Evolutionary conservation across 371 early-diverging fungal species (phyloP), one percentile per base, ranked within the genome.

Genomic region (Batrachochytrium dendrobatidis): DNA sequence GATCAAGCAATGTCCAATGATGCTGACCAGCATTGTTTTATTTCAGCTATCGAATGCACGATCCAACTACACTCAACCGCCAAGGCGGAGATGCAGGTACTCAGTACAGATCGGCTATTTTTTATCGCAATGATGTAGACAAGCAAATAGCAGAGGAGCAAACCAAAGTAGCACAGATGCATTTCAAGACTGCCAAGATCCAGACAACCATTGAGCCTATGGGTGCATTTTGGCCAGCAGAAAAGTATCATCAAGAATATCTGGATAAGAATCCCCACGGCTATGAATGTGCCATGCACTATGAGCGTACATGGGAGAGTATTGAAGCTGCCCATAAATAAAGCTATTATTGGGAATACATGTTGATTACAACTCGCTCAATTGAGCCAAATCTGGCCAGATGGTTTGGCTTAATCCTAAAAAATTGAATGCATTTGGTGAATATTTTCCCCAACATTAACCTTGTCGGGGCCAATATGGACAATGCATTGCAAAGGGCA

Each of bases 91-190:
- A 91, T 65, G 55, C 69, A 12, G 91, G 91, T 25, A 80, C 87
- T 5, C 94, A 94, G 72, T 95, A 95, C 71, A 82, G 96, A 12
- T 86, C 87, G 0, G 90, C 82, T 26, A 91, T 95, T 57, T 90
- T 88, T 67, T 89, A 85, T 65, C 88, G 91, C 66, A 66, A 62
- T 33, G 74, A 70, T 5, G 82, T 81, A 65, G 95, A 95, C 71
- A 78, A 82, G 64, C 53, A 67, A 48, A 72, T 80, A 25, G 96
- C 95, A n/a, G 80, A 87, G 62, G 67, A 63, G 32, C 84, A 85
- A 34, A 87, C 83, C 52, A n/a, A 3, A 3, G 7, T 24, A 3
- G 65, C 64, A 0, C 82, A 83, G 61, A 82, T 77, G 53, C 68
- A 75, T 45, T 83, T 72, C 83, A 66, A 94, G 86, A 49, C 24